These are phyloP conservation scores for Starmerella bacillaris DNA, from an alignment of 805 yeast species.

Conservation along the genomic window DNA sequence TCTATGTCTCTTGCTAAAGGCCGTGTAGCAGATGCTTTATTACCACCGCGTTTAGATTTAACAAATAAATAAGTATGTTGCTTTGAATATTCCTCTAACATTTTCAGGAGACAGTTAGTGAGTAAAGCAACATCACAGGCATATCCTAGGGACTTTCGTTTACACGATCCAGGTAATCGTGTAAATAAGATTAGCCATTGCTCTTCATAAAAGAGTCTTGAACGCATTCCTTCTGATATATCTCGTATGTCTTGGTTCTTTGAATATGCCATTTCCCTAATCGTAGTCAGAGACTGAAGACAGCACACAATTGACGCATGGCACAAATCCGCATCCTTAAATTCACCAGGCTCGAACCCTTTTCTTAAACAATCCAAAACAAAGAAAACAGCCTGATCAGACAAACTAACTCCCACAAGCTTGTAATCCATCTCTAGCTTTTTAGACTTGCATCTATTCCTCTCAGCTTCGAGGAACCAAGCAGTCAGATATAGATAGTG, in stretches of 20 bases:
- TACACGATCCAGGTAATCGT: conserved; percentile 43
- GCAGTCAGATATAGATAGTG: conserved; percentile 43
- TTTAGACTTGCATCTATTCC: conserved; percentile 21
- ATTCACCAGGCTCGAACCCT: conserved; percentile 21
- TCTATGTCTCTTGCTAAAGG: conserved; percentile 5
- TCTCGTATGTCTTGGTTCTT: conserved; percentile 31
- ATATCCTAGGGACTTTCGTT: conserved; percentile 44
- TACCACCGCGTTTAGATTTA: conserved; percentile 27
- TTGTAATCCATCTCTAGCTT: conserved; percentile 20
- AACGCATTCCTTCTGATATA: conserved; percentile 39
- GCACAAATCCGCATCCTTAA: conserved; percentile 36
- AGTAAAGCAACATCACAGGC: conserved; percentile 45
- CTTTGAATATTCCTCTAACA: conserved; percentile 47
- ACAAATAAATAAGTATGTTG: conserved; percentile 36
- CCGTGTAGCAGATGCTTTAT: conserved; percentile 21
- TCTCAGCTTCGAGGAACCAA: conserved; percentile 63
- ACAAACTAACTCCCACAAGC: conserved; percentile 29
- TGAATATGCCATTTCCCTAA: conserved; percentile 27
- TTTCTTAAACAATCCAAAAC: conserved; percentile 29
- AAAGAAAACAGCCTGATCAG: conserved; percentile 42
- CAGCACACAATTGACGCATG: conserved; percentile 56
- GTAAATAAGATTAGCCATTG: conserved; percentile 38
- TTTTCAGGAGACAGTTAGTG: conserved; percentile 44
- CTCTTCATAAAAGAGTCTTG: conserved; percentile 55
- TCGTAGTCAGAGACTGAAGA: conserved; percentile 37